Base-by-base conservation (phyloP, 208 protist genomes). In the Acanthamoeba royreba region DNA sequence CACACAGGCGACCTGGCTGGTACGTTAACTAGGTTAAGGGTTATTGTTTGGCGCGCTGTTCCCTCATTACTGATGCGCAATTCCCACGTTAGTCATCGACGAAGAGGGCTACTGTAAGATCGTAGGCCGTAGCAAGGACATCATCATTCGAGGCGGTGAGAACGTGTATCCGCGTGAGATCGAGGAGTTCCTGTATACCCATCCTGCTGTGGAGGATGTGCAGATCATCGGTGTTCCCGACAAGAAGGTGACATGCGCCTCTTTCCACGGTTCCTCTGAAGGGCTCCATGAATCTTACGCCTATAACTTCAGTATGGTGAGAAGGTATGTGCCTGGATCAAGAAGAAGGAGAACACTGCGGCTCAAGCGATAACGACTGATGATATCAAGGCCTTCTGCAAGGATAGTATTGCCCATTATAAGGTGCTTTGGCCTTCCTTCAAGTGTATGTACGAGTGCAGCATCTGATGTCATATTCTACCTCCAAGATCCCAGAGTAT, bases 101-200 rank as follows among this genome's bases (percentile, higher is more conserved):
- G 63, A 94, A 13, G 45, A 97, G 11, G 96, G 97, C 9, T 97
- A 96, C 92, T 86, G 46, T 43, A 53, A 61, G 17, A 96, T 98
- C 45, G 95, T 97, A 35, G 97, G 97, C 15, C 86, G 96, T 52
- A 88, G 45, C 46, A 97, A 97, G 94, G 97, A 98, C 63, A 95
- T 98, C 49, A 96, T 98, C 49, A 97, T 97, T 43, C 52, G 97
- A 22, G 97, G 97, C 53, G 97, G 96, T 0, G 97, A 98, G 79
- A 98, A 98, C 83, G 96, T 98, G 40, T 97, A 91, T 35, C 97
- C 97, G 31, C 17, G 93, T 15, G 96, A 97, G 72, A 93, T 98
- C 19, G 97, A 98, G 52, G 95, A 96, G 5, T 92, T 96, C 74
- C 45, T 97, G n/a, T 95, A 94, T 33, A 85, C 33, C 13, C 91